Base-by-base conservation (phyloP, 495 filamentous ascomycete genomes). In the Daldinia caldariorum region DNA sequence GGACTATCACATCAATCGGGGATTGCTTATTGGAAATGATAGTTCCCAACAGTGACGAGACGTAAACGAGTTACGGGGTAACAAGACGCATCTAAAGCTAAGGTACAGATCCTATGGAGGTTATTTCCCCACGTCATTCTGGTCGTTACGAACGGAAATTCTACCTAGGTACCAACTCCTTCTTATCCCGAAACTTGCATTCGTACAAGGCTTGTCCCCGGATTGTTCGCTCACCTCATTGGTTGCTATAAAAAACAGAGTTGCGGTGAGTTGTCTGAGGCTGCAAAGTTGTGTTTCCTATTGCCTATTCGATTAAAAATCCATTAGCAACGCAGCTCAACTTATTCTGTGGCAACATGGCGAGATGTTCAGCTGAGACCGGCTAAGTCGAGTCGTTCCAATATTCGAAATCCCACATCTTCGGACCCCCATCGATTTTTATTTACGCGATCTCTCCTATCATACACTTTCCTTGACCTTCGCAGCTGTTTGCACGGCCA, bases 121-220 rank as follows among this genome's bases (percentile, higher is more conserved):
- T 64, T 54, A 26, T 43, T 13, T 61, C 6, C 57, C 54, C 57
- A 50, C 56, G 47, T 68, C 56, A 34, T 58, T 47, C 6, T 26
- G 14, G 47, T 68, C 56, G 26, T 53, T 47, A 10, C 35, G 14
- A 51, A 53, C 41, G 8, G 37, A 41, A 34, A 43, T 26, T 26
- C 26, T 3, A 26, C 26, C 26, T 1, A 26, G 39, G 43, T 16
- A 20, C 35, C 49, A 55, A 50, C 16, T 47, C 4, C 41, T 50
- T 63, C 37, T 63, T 18, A 53, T 5, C 47, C 70, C 70, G 65
- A 72, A 68, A 66, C 70, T n/a, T 53, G 65, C 64, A 68, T 65
- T 43, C 51, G 14, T 32, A 57, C 50, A 26, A 65, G 37, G 50
- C 50, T 18, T 54, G 12, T 64, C 43, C 32, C 49, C 47, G 31